Evolutionary conservation across 768 basidiomycete species (phyloP).

Genomic region (Pisolithus tinctorius): DNA sequence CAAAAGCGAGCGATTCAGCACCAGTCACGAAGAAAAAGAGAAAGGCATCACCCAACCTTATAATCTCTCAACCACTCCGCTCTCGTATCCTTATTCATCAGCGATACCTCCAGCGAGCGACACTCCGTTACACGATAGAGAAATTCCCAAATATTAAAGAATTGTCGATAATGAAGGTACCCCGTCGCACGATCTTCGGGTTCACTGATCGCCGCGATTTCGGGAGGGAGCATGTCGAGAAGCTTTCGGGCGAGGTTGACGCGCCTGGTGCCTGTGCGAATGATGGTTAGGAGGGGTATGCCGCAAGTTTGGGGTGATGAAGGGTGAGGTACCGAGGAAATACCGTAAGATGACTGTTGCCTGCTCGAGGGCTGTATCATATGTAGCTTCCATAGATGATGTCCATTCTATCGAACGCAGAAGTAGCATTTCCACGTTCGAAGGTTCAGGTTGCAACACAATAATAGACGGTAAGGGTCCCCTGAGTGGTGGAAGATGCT

Average conservation of each 20-base stretch:
- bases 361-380: constrained; percentile 73
- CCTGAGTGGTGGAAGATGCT: constrained; percentile 49
- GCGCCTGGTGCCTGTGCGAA: constrained; percentile 56
- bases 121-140: constrained; percentile 56
- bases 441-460: constrained; percentile 47
- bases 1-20: not conserved
- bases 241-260: constrained; percentile 59
- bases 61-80: constrained; percentile 61
- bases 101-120: constrained; percentile 48
- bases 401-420: constrained; percentile 94
- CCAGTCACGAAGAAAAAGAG: not conserved
- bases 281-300: no score
- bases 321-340: constrained; percentile 63
- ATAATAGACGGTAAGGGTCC: constrained; percentile 60
- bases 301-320: no score
- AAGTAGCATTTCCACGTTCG: constrained; percentile 55
- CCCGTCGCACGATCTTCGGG: constrained; percentile 70
- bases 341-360: constrained; percentile 85
- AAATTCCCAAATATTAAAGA: constrained; percentile 69
- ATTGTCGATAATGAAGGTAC: constrained; percentile 73
- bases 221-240: constrained; percentile 53
- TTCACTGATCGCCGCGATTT: constrained; percentile 54
- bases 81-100: constrained; percentile 54
- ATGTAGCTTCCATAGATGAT: constrained; percentile 66
- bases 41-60: constrained; percentile 31